These are phyloP conservation scores for Periconia sp. DNA, from an alignment of 2,329 filamentous ascomycete genomes.

Conservation along the genomic window DNA sequence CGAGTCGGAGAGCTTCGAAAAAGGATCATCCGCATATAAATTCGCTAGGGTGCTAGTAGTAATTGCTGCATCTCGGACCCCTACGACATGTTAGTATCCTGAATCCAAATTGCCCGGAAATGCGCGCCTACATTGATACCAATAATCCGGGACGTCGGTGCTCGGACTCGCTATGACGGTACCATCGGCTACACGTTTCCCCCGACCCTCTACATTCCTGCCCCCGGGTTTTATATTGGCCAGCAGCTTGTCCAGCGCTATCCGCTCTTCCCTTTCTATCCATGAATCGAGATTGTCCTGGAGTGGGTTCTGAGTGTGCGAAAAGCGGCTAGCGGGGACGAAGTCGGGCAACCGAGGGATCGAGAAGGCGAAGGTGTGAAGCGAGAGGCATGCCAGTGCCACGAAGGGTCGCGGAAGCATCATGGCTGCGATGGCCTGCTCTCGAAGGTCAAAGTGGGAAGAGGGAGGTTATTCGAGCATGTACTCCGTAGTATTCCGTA, in stretches of 20 bases:
- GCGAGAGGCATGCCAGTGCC: constrained; percentile 19
- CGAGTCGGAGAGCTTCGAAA: constrained; percentile 29
- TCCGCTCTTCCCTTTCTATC: constrained; percentile 43
- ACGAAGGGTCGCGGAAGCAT: not conserved
- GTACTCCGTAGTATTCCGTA: no score
- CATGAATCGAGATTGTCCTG: constrained; percentile 40
- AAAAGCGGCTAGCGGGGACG: constrained; percentile 20
- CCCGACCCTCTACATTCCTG: constrained; percentile 35
- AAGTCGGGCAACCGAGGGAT: constrained; percentile 34
- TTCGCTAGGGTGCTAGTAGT: constrained; percentile 50
- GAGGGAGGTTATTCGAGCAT: not conserved
- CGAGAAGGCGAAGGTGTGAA: constrained; percentile 33
- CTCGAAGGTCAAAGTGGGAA: not conserved
- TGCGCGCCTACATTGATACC: constrained; percentile 49
- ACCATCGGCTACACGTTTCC: constrained; percentile 41
- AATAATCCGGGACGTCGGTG: constrained; percentile 49
- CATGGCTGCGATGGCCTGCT: constrained; percentile 1
- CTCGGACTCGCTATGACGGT: constrained; percentile 53
- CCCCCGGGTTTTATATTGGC: constrained; percentile 53
- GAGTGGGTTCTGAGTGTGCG: constrained; percentile 33
- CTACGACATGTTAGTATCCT: constrained; percentile 25
- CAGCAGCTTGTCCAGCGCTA: constrained; percentile 46
- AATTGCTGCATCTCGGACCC: constrained; percentile 53
- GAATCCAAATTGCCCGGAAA: not conserved
- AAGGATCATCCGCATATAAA: constrained; percentile 43